Evolutionary conservation across 176 grass and related monocot genomes (phyloP).

Genomic region (Lolium rigidum): DNA sequence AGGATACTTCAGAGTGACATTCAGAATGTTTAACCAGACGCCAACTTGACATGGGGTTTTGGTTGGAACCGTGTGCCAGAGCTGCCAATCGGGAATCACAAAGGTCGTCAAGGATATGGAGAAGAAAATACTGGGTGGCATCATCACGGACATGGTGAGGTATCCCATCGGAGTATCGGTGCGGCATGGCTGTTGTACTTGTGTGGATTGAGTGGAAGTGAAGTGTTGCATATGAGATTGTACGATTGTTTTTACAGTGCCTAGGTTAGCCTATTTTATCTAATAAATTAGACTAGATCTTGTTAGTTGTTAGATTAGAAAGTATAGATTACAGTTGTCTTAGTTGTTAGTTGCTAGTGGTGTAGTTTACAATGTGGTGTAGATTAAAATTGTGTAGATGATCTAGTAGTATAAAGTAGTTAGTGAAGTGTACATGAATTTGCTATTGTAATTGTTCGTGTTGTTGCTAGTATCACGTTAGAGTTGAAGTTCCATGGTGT

Average conservation of each 20-base stretch:
- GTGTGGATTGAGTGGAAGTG: constrained; percentile 29
- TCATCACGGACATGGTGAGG: constrained; percentile 77
- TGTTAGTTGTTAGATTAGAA: no score
- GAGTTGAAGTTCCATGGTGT: no score
- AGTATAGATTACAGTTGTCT: no score
- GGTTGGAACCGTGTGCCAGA: constrained; percentile 54
- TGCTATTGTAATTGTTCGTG: no score
- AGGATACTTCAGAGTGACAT: constrained; percentile 70
- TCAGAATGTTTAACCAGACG: constrained; percentile 55
- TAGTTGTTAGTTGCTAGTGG: no score
- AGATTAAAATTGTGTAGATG: no score
- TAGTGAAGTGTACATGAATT: no score
- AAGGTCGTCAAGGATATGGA: constrained; percentile 68
- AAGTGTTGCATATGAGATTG: neutral
- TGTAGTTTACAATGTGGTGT: no score
- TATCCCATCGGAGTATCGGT: constrained; percentile 53
- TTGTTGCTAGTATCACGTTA: no score
- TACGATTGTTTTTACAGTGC: neutral
- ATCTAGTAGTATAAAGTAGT: no score
- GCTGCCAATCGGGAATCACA: constrained; percentile 50
- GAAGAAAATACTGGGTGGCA: constrained; percentile 70
- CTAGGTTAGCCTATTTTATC: neutral
- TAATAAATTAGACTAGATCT: no score
- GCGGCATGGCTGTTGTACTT: constrained; percentile 27
- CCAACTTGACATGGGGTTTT: constrained; percentile 83